Percentiles rank a stretch among this genome's conserved stretches.
phyloP scores from a whole-genome alignment of 2,329 filamentous ascomycete species.

The Botryosphaeria dothidea region DNA sequence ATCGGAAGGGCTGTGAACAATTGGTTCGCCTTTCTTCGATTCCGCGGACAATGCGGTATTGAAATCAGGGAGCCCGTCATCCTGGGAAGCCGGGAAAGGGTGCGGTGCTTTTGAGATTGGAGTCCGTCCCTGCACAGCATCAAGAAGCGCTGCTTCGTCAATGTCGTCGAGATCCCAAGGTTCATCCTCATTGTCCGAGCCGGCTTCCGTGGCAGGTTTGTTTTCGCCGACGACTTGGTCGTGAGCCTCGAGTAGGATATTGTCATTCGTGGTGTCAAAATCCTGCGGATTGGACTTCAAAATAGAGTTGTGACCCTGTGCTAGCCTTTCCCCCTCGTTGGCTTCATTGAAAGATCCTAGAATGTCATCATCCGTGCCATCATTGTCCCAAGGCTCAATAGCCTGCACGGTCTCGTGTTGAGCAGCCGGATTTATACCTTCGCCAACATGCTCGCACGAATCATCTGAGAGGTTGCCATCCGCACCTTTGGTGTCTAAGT shows the following conservation, averaged over 20 bases:
- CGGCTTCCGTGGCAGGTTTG: not conserved
- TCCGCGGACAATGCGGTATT: not conserved
- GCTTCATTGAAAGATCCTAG: too few species aligned
- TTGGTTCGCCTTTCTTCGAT: too few species aligned
- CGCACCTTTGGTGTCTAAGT: too few species aligned
- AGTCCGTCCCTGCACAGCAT: conserved; percentile 27
- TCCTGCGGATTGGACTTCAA: not conserved
- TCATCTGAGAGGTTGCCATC: too few species aligned
- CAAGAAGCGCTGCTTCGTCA: conserved; percentile 35
- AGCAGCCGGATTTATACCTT: too few species aligned
- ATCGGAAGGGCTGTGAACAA: not conserved
- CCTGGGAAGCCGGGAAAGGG: too few species aligned
- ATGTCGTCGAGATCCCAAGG: conserved; percentile 32
- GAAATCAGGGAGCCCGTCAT: too few species aligned
- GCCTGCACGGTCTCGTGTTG: too few species aligned
- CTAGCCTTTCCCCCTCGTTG: too few species aligned
- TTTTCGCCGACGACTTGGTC: not conserved
- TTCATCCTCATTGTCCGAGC: conserved; percentile 33
- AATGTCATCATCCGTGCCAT: not conserved
- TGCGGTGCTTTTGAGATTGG: not conserved
- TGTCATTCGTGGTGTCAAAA: not conserved
- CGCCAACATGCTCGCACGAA: too few species aligned
- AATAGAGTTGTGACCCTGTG: too few species aligned
- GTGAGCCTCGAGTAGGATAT: not conserved
- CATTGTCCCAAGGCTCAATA: not conserved